phyloP scores from a whole-genome alignment of 1,284 basidiomycete species.

The Phenoliferia sp. region DNA sequence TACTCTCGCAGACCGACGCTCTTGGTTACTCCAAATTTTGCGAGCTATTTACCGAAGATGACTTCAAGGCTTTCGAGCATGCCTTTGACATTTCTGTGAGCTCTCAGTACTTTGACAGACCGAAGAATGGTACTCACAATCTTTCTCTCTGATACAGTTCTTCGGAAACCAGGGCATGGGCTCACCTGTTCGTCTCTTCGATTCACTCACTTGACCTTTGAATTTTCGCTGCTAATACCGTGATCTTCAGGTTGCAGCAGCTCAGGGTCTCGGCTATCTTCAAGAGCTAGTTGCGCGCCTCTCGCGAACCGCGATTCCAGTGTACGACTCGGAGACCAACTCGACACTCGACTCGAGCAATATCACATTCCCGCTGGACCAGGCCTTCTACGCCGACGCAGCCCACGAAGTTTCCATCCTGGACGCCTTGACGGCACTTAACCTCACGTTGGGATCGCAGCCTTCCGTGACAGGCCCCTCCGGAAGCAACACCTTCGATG shows the following conservation, averaged over 20 bases:
- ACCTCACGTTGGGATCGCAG: constrained; percentile 52
- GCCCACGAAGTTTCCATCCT: constrained; percentile 65
- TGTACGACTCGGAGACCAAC: constrained; percentile 75
- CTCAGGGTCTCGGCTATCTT: constrained; percentile 78
- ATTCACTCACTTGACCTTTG: too few relatives aligned
- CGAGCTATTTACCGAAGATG: constrained; percentile 75
- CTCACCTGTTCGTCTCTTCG: constrained; percentile 68
- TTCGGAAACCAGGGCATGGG: constrained; percentile 76
- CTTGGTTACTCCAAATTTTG: constrained; percentile 88
- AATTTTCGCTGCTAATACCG: not conserved
- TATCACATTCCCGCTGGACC: constrained; percentile 70
- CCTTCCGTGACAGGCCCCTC: constrained; percentile 19
- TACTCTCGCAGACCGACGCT: constrained; percentile 61
- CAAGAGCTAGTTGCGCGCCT: constrained; percentile 35
- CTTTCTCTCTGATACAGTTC: constrained; percentile 27
- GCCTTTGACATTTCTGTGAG: constrained; percentile 15
- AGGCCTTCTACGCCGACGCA: constrained; percentile 77
- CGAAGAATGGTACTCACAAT: not conserved
- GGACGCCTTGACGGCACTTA: constrained; percentile 68
- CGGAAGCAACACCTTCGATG: constrained; percentile 56
- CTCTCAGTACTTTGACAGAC: too few relatives aligned
- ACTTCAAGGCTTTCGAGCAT: constrained; percentile 66
- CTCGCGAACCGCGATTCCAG: constrained; percentile 51
- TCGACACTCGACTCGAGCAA: constrained; percentile 65
- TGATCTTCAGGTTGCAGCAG: constrained; percentile 47